Conservation (phyloP, 2,329 filamentous ascomycete species). For the Endocalyx cinctus region DNA sequence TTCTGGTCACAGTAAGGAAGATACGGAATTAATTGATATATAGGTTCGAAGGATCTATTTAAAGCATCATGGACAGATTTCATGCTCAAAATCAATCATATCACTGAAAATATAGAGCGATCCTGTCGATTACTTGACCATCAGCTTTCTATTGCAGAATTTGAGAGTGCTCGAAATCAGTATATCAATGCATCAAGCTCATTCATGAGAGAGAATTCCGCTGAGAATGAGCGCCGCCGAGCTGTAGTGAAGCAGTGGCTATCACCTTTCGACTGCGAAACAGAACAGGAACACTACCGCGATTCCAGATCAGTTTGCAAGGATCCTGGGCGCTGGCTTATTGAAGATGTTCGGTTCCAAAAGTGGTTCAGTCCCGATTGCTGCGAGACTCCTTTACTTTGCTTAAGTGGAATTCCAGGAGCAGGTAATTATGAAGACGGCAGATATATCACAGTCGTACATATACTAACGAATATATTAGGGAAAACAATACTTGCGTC, state of each 20-base stretch:
- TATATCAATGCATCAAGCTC: slow-evolving; percentile 10
- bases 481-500: slow-evolving; percentile 31
- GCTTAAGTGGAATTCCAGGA: slow-evolving; percentile 35
- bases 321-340: slow-evolving; percentile 25
- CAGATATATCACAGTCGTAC: not conserved
- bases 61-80: slow-evolving; percentile 28
- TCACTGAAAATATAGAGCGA: slow-evolving; percentile 23
- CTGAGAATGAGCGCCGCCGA: slow-evolving; percentile 11
- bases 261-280: slow-evolving; percentile 6
- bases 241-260: slow-evolving; percentile 13
- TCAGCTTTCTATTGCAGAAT: slow-evolving; percentile 22
- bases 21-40: too few species aligned
- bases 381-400: slow-evolving; percentile 23
- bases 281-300: slow-evolving; percentile 8
- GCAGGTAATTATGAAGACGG: slow-evolving; percentile 24
- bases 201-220: slow-evolving; percentile 13
- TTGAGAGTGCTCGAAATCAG: slow-evolving; percentile 18
- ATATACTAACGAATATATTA: slow-evolving; percentile 5
- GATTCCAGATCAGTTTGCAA: slow-evolving; percentile 9
- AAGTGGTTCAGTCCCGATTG: slow-evolving; percentile 19
- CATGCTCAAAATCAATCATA: slow-evolving; percentile 18
- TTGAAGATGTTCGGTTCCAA: slow-evolving; percentile 17
- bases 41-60: slow-evolving; percentile 28
- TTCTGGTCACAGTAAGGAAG: too few species aligned
- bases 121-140: slow-evolving; percentile 26